Conservation (phyloP, 352 stramenopile genomes). For the Albugo laibachii region DNA sequence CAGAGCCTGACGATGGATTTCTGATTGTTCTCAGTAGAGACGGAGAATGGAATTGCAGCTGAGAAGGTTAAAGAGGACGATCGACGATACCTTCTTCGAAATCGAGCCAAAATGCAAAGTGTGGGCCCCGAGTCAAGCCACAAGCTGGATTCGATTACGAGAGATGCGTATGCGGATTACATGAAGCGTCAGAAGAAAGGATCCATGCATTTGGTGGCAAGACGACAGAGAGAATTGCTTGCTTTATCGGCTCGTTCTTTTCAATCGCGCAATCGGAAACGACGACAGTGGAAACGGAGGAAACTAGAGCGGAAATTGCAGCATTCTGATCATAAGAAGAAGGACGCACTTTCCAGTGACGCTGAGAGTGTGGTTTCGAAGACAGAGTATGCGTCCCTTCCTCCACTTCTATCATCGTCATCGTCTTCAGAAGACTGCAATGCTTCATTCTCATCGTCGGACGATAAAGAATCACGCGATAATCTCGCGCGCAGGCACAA, state of each 20-base stretch:
- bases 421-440: conserved; percentile 22
- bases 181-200: conserved; percentile 25
- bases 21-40: neutral
- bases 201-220: conserved; percentile 10
- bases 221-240: conserved; percentile 6
- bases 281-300: conserved; percentile 2
- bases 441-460: conserved; percentile 21
- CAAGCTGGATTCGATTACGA: conserved; percentile 10
- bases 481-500: conserved; percentile 19
- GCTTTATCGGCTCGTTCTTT: conserved; percentile 12
- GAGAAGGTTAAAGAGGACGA: neutral
- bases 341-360: neutral
- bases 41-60: neutral
- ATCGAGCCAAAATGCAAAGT: conserved; percentile 44
- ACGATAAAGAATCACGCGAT: conserved; percentile 9
- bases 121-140: conserved; percentile 12
- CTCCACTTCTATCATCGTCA: conserved; percentile 12
- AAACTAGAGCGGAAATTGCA: conserved; percentile 1
- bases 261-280: conserved; percentile 10
- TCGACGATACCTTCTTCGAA: conserved; percentile 37
- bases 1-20: conserved; percentile 2
- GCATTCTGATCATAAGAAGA: neutral
- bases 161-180: conserved; percentile 27
- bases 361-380: conserved; percentile 3
- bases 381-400: conserved; percentile 9